Conservation (phyloP, 768 basidiomycete genomes). For the Phaeotremella fagi region DNA sequence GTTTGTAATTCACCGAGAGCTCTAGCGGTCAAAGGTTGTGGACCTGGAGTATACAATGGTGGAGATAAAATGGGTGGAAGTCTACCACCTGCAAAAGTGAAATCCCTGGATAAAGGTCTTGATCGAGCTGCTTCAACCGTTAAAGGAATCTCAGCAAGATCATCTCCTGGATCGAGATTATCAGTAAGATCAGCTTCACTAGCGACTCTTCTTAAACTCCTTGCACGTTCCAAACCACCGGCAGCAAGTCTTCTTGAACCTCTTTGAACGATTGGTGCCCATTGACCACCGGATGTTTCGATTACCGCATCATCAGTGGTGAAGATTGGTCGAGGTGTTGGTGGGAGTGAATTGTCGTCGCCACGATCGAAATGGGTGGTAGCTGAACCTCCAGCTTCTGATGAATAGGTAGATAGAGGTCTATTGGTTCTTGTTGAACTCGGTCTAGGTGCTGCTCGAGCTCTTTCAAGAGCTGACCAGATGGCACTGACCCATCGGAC, state of each 20-base stretch:
- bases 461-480: constrained; percentile 57
- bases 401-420: constrained; percentile 8
- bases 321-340: constrained; percentile 27
- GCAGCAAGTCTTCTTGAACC: constrained; percentile 35
- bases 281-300: constrained; percentile 36
- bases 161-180: constrained; percentile 1
- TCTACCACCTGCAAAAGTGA: constrained; percentile 38
- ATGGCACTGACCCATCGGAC: constrained; percentile 88
- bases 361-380: constrained; percentile 11
- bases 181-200: constrained; percentile 41
- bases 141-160: too few species aligned
- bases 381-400: too few species aligned
- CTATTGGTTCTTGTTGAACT: constrained; percentile 16
- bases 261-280: constrained; percentile 31
- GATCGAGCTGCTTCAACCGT: constrained; percentile 22
- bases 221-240: constrained; percentile 20
- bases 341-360: constrained; percentile 28
- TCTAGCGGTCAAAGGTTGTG: not conserved
- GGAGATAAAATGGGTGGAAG: constrained; percentile 26
- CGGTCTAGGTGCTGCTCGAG: constrained; percentile 15
- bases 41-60: not conserved
- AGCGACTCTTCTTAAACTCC: constrained; percentile 34
- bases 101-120: constrained; percentile 33
- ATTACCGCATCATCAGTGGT: constrained; percentile 38
- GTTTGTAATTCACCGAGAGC: too few species aligned